Percentiles rank a stretch among this genome's conserved stretches.
Evolutionary conservation across 2,329 filamentous ascomycete genomes (phyloP).

Genomic region (Truncatella angustata): DNA sequence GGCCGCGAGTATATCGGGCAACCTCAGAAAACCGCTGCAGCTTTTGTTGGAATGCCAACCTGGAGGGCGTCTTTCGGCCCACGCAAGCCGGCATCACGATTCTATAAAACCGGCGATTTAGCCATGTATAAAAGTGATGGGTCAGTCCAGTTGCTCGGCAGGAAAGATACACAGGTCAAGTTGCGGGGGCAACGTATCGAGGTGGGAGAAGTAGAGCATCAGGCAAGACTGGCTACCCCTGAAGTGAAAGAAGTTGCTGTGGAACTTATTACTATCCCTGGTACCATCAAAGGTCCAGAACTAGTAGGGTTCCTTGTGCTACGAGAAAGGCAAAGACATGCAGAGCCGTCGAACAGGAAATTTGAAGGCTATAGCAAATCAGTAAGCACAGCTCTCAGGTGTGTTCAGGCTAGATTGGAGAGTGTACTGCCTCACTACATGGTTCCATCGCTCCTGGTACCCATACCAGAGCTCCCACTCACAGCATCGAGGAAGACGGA

Average conservation of each 20-base stretch:
- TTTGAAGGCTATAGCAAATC: not conserved
- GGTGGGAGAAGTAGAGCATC: constrained; percentile 10
- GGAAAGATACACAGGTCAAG: constrained; percentile 13
- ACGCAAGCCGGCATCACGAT: constrained; percentile 10
- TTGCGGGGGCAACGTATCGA: constrained; percentile 11
- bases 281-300: not conserved
- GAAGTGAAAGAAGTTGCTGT: not conserved
- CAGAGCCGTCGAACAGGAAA: not conserved
- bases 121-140: constrained; percentile 33
- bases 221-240: not conserved
- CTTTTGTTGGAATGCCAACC: constrained; percentile 38
- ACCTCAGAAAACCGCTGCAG: constrained; percentile 36
- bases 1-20: constrained; percentile 37
- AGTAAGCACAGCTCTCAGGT: not conserved
- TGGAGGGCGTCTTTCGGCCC: constrained; percentile 28
- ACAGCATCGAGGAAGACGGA: not conserved
- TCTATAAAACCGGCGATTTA: constrained; percentile 41
- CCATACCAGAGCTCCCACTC: not conserved
- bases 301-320: constrained; percentile 1
- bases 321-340: not conserved
- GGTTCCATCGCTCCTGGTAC: not conserved
- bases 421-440: not conserved
- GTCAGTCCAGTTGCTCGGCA: constrained; percentile 20
- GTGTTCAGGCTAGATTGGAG: not conserved
- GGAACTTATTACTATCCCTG: not conserved